phyloP scores from a whole-genome alignment of 345 rosid genomes.

The Camelina hispida region DNA sequence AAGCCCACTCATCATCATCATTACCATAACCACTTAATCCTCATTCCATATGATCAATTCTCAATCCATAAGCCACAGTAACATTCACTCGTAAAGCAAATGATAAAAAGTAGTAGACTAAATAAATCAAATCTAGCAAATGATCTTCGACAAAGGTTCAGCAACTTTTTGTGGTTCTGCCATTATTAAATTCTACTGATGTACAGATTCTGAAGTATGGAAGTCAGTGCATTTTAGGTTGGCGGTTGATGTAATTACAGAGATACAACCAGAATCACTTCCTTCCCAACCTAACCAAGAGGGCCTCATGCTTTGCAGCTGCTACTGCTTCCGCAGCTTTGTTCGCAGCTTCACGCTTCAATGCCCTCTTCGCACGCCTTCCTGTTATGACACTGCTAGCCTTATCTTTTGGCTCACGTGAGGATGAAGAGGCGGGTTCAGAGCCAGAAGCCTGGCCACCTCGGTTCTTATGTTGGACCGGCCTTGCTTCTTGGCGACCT shows the following conservation, averaged over 20 bases:
- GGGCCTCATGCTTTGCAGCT: slow-evolving; percentile 47
- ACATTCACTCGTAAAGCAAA: slow-evolving; percentile 19
- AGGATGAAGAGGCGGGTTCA: slow-evolving; percentile 49
- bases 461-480: slow-evolving; percentile 46
- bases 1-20: slow-evolving; percentile 31
- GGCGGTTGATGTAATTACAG: slow-evolving; percentile 30
- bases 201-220: slow-evolving; percentile 33
- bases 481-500: slow-evolving; percentile 91
- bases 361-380: slow-evolving; percentile 86
- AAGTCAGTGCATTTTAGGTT: slow-evolving; percentile 17
- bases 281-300: slow-evolving; percentile 47
- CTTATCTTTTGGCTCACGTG: slow-evolving; percentile 64
- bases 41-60: slow-evolving; percentile 15
- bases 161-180: slow-evolving; percentile 17
- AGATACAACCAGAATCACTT: slow-evolving; percentile 38
- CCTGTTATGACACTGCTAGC: slow-evolving; percentile 57
- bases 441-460: slow-evolving; percentile 54
- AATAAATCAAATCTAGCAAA: slow-evolving; percentile 14
- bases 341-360: slow-evolving; percentile 93
- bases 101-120: slow-evolving; percentile 12
- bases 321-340: slow-evolving; percentile 70
- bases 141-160: slow-evolving; percentile 17
- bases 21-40: slow-evolving; percentile 31
- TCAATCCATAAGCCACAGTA: not conserved
- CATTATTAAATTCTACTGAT: slow-evolving; percentile 42